Conservation (phyloP, 2,329 filamentous ascomycete species). For the Magnaporthiopsis rhizophila region DNA sequence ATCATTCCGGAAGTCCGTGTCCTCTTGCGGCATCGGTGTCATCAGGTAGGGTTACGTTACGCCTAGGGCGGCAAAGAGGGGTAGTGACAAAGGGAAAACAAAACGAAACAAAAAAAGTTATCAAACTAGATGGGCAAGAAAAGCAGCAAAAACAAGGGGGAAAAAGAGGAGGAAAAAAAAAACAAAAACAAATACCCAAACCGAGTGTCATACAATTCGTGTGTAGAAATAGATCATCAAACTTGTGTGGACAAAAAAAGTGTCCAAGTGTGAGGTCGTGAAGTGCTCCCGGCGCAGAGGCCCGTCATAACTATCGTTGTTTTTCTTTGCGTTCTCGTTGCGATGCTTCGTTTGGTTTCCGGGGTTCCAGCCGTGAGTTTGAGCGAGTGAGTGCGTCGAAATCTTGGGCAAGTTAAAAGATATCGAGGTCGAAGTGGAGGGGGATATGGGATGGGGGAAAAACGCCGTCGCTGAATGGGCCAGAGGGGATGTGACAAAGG, state of each 20-base stretch:
- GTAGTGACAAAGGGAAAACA: constrained; percentile 3
- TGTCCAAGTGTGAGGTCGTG: constrained; percentile 14
- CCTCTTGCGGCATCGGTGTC: constrained; percentile 1
- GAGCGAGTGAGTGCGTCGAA: constrained; percentile 12
- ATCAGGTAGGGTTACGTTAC: background rate
- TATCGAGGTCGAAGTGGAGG: constrained; percentile 8
- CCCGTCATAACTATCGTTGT: constrained; percentile 7
- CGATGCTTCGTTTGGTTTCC: constrained; percentile 21
- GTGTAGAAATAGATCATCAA: constrained; percentile 21
- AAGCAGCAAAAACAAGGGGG: background rate
- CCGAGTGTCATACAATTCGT: constrained; percentile 28
- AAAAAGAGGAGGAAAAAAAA: background rate
- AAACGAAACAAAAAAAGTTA: too few relatives aligned
- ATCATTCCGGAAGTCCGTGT: constrained; percentile 1
- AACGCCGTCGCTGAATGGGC: constrained; percentile 24
- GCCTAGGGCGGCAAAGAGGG: background rate
- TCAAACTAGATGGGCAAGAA: background rate
- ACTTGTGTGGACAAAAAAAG: constrained; percentile 9
- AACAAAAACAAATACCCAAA: constrained; percentile 1
- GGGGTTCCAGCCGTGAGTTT: constrained; percentile 15
- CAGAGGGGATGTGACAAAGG: constrained; percentile 9
- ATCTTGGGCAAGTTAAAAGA: constrained; percentile 6
- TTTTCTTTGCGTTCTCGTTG: constrained; percentile 13
- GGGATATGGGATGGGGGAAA: background rate
- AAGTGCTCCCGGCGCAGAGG: constrained; percentile 14